phyloP scores from a whole-genome alignment of 2,329 filamentous ascomycete genomes.

The Fusarium kyushuense region DNA sequence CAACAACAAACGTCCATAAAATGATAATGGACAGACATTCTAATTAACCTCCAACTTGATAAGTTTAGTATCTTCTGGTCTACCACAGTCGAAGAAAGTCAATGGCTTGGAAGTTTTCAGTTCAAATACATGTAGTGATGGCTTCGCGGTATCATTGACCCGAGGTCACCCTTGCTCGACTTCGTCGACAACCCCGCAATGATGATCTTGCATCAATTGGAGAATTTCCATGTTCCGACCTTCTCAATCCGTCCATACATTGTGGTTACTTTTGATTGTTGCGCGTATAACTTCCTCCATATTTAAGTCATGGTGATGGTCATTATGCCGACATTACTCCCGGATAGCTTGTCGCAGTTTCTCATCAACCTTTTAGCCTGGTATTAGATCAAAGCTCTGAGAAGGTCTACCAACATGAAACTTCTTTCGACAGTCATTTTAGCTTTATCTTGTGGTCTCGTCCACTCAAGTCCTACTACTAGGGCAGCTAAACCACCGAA shows the following conservation, averaged over 20 bases:
- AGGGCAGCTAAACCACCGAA: background rate
- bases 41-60: no score
- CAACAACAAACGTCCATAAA: no score
- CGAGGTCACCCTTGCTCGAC: background rate
- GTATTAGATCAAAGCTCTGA: no score
- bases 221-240: background rate
- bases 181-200: background rate
- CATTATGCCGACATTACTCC: background rate
- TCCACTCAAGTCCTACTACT: background rate
- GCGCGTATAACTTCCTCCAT: no score
- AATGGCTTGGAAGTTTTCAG: no score
- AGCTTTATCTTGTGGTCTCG: background rate
- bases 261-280: background rate
- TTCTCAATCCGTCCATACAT: background rate
- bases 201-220: background rate
- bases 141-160: constrained; percentile 18
- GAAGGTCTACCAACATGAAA: background rate
- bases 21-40: no score
- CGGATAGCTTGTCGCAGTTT: background rate
- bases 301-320: background rate
- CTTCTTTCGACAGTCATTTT: background rate
- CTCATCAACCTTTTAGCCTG: background rate
- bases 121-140: background rate
- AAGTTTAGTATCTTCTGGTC: no score
- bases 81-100: no score